Base-by-base conservation (phyloP, 805 yeast species). In the Monosporozyma aerobia region DNA sequence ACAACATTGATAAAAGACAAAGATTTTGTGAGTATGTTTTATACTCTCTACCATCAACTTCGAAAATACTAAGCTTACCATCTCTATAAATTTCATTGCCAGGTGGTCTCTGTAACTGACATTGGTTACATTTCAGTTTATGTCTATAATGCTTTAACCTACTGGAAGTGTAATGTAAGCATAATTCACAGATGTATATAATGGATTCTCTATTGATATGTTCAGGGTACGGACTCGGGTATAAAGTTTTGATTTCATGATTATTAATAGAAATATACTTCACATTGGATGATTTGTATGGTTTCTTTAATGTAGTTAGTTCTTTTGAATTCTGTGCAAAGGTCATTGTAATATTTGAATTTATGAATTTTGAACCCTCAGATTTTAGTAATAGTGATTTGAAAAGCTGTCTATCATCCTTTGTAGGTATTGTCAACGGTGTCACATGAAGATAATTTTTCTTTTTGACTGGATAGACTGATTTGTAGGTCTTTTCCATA, bases 31-130 rank as follows among this genome's bases (percentile, higher is more conserved):
- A 90, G 63, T 85, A 92, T 50, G 78, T 76, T 14, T 83, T 82
- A 61, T 86, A 82, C 56, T 85, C 86, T 37, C 95, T 73, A 0
- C 99, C 99, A 63, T 94, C 98, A 19, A 94, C 82, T 68, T 94
- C 98, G 79, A 90, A 94, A 40, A 94, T 77, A 47, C 95, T 81
- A 23, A 82, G 73, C 53, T 73, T 73, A 29, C 57, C 57, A 58
- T 85, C 85, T 51, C 96, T 76, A 63, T 94, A 94, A 25, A 92
- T 87, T 61, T 92, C 97, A 63, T 81, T 82, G 0, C 98, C 98
- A 0, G 97, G 97, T 1, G 98, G 98, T 8, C 50, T 44, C 6
- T 16, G 19, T 58, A 78, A 83, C 48, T 70, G 72, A 32, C 25
- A 41, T 11, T 49, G 46, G 14, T 76, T 77, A 68, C 98, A 94